Percentiles rank a stretch among this genome's conserved stretches.
Conservation (phyloP, 257 asterid species). For the Solanum raphanifolium region DNA sequence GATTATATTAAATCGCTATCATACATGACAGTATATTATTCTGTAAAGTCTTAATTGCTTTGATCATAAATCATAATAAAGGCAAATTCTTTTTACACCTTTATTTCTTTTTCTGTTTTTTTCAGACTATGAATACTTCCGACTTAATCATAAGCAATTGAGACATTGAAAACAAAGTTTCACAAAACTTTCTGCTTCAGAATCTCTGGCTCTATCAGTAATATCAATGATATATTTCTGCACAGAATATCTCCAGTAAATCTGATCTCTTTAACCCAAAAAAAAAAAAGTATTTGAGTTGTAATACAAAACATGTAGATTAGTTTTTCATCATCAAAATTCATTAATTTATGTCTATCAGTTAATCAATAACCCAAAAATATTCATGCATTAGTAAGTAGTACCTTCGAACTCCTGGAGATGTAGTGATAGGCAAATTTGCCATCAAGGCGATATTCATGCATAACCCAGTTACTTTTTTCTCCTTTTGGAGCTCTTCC, state of each 20-base stretch:
- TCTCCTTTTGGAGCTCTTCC: conserved; percentile 92
- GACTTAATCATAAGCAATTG: not conserved
- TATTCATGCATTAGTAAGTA: not conserved
- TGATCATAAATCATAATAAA: not conserved
- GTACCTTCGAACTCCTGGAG: conserved; percentile 63
- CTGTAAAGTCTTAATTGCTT: not conserved
- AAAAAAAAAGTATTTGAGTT: not conserved
- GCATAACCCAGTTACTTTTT: conserved; percentile 92
- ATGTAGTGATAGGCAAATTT: conserved; percentile 67
- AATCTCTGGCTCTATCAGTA: not conserved
- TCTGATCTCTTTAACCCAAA: not conserved
- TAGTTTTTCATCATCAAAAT: not conserved
- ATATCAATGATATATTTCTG: not conserved
- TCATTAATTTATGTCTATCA: not conserved
- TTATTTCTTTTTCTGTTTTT: not conserved
- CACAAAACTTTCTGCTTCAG: not conserved
- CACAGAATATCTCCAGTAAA: not conserved
- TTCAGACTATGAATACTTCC: not conserved
- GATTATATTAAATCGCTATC: not conserved
- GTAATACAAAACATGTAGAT: not conserved
- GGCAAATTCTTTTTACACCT: not conserved
- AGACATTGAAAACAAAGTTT: not conserved
- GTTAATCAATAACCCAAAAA: not conserved
- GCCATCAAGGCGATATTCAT: conserved; percentile 87
- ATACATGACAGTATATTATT: not conserved